Conservation (phyloP, 345 rosid species). For the Pistacia atlantica region DNA sequence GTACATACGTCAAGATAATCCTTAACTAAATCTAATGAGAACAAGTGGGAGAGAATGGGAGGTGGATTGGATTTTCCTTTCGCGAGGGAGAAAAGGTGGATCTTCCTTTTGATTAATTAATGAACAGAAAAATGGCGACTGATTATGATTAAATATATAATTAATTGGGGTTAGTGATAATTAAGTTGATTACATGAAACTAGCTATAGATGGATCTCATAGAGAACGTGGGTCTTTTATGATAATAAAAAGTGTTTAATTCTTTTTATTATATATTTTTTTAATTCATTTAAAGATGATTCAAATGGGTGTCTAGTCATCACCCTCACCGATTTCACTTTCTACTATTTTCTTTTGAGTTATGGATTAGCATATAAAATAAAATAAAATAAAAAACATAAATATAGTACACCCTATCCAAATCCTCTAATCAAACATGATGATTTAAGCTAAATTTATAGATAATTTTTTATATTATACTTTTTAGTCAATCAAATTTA, state of each 20-base stretch:
- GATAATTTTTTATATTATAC: too few species aligned
- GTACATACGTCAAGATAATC: too few species aligned
- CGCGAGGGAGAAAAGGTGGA: neutral
- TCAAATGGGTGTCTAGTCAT: conserved; percentile 21
- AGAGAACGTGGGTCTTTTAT: conserved; percentile 5
- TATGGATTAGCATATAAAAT: neutral
- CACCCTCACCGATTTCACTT: neutral
- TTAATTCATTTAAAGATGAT: neutral
- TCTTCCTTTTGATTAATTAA: neutral
- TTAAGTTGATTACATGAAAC: neutral
- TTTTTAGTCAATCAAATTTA: too few species aligned
- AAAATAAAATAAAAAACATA: neutral
- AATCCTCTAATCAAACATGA: too few species aligned
- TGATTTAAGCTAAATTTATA: too few species aligned
- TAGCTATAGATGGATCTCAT: neutral
- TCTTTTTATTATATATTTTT: neutral
- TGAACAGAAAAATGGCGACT: neutral
- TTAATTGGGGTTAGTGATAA: neutral
- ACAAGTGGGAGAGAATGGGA: neutral
- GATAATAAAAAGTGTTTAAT: neutral
- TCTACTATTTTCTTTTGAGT: neutral
- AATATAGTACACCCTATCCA: neutral
- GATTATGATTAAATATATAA: neutral
- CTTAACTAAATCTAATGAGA: neutral
- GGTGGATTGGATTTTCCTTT: neutral